Conservation (phyloP, 805 yeast species). For the Ogataea ramenticola region DNA sequence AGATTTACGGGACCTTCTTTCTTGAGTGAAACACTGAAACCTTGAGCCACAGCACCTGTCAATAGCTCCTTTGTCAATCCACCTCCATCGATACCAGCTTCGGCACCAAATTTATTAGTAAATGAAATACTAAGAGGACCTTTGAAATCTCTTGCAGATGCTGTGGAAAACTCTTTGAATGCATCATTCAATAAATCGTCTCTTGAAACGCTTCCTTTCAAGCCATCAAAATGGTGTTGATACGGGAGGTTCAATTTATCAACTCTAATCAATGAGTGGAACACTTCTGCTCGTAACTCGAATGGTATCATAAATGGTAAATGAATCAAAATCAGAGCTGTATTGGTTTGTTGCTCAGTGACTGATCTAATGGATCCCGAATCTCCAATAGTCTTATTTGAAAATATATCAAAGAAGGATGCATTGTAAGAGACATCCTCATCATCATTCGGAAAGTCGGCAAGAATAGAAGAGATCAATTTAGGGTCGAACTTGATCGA, state of each 20-base stretch:
- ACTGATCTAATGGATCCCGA: not conserved
- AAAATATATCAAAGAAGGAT: not conserved
- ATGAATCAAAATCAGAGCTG: constrained; percentile 46
- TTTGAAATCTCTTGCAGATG: constrained; percentile 50
- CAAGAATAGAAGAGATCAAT: not conserved
- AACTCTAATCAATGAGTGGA: constrained; percentile 51
- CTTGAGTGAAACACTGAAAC: constrained; percentile 39
- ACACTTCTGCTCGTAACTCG: constrained; percentile 61
- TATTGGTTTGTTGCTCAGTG: constrained; percentile 15
- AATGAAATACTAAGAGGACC: constrained; percentile 57
- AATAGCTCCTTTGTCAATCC: constrained; percentile 90
- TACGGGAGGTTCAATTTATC: constrained; percentile 33
- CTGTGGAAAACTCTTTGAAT: constrained; percentile 43
- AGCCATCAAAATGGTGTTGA: constrained; percentile 12
- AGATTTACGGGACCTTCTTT: constrained; percentile 7
- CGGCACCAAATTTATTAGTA: constrained; percentile 65
- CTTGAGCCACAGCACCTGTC: constrained; percentile 63
- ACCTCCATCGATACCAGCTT: constrained; percentile 95
- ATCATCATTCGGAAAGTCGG: not conserved
- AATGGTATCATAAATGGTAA: constrained; percentile 81
- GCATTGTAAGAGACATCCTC: not conserved
- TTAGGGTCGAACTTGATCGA: constrained; percentile 8
- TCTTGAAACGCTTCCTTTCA: constrained; percentile 53
- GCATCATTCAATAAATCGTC: constrained; percentile 73
- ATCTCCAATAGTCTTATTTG: not conserved